Conservation (phyloP, 1,284 basidiomycete genomes). For the Melampsora larici-populina region DNA sequence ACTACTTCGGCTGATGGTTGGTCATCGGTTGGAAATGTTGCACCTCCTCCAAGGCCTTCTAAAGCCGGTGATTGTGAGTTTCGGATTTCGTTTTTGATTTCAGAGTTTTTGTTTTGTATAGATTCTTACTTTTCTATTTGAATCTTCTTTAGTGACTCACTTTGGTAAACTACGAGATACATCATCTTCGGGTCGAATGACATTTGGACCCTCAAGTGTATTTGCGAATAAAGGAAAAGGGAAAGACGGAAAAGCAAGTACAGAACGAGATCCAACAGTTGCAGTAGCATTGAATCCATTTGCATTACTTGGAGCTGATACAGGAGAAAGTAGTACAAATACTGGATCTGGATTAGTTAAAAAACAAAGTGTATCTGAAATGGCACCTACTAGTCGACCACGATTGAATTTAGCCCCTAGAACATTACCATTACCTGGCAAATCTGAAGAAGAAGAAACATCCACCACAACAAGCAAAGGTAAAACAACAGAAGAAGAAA, state of each 20-base stretch:
- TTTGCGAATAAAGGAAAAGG: constrained; percentile 41
- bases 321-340: background rate
- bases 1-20: constrained; percentile 17
- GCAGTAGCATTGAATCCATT: constrained; percentile 41
- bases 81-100: background rate
- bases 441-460: background rate
- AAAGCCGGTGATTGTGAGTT: constrained; percentile 42
- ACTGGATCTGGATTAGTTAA: constrained; percentile 2
- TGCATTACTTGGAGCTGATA: constrained; percentile 22
- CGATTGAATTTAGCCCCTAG: constrained; percentile 36
- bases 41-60: constrained; percentile 26
- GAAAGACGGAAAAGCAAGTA: constrained; percentile 16
- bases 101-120: background rate
- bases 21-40: constrained; percentile 21
- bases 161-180: constrained; percentile 42
- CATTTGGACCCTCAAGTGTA: constrained; percentile 30
- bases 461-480: constrained; percentile 8
- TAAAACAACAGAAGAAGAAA: background rate
- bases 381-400: constrained; percentile 15
- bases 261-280: constrained; percentile 19
- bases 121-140: background rate
- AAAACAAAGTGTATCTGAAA: constrained; percentile 18
- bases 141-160: constrained; percentile 16
- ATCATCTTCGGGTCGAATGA: constrained; percentile 26
- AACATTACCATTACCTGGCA: constrained; percentile 29